Conservation (phyloP, 192 early-diverging fungal species). For the Backusella westeae region DNA sequence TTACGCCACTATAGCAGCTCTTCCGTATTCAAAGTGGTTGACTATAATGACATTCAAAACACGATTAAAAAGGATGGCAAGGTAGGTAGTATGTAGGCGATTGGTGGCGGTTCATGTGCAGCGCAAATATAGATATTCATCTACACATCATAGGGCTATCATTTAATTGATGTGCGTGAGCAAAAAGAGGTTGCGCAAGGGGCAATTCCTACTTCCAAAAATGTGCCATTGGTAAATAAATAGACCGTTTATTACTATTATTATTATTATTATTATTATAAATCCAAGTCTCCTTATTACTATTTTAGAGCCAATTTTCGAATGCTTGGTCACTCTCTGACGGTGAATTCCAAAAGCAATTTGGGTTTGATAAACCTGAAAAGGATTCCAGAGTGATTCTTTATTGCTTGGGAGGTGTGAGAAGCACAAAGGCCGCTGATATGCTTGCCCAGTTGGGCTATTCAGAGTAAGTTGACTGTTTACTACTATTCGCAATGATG, state of each 20-base stretch:
- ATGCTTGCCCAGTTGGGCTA: constrained; percentile 53
- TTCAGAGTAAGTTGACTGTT: constrained; percentile 19
- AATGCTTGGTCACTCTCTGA: constrained; percentile 20
- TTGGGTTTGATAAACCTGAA: constrained; percentile 58
- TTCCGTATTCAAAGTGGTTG: constrained; percentile 8
- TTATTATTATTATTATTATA: constrained; percentile 41
- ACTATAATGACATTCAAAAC: constrained; percentile 19
- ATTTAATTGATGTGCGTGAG: constrained; percentile 71
- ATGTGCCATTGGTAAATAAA: constrained; percentile 59
- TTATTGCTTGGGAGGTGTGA: constrained; percentile 68
- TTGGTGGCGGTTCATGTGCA: background rate
- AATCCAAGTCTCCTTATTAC: background rate
- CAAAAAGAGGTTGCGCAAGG: constrained; percentile 58
- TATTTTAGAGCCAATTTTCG: constrained; percentile 28
- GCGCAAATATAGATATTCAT: background rate
- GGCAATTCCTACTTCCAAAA: constrained; percentile 61
- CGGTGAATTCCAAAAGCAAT: constrained; percentile 29
- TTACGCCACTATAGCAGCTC: background rate
- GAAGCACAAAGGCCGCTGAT: constrained; percentile 63
- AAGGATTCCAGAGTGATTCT: constrained; percentile 52
- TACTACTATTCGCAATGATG: background rate
- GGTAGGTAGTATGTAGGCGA: background rate
- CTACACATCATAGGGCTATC: constrained; percentile 34
- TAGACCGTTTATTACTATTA: background rate
- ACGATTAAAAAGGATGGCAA: constrained; percentile 13